Percentiles rank a stretch among this genome's conserved stretches.
phyloP scores from a whole-genome alignment of 176 grass and related monocot species.

The Cenchrus purpureus region DNA sequence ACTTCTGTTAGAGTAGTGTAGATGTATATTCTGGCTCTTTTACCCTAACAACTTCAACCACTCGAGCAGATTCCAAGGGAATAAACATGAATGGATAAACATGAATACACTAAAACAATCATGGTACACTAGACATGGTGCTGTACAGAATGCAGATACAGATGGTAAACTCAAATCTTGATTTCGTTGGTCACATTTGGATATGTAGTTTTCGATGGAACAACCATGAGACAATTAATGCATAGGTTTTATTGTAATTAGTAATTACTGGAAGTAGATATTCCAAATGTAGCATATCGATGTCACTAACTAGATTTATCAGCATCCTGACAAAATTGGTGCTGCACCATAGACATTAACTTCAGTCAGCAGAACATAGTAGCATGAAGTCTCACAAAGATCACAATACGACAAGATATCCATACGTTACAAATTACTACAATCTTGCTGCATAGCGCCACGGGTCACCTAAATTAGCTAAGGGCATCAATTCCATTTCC shows the following conservation, averaged over 20 bases:
- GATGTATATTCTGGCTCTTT: no score
- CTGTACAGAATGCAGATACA: slow-evolving; percentile 1
- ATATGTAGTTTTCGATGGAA: slow-evolving; percentile 1
- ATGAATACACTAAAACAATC: slow-evolving; percentile 34
- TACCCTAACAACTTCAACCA: neutral
- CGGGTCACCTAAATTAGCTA: neutral
- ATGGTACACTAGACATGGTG: neutral
- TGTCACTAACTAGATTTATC: neutral
- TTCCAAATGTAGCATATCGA: slow-evolving; percentile 1
- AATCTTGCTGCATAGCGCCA: neutral
- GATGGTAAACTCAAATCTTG: neutral
- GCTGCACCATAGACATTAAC: neutral
- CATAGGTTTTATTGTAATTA: slow-evolving; percentile 7
- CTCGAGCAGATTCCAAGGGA: slow-evolving; percentile 16
- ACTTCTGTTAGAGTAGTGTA: neutral
- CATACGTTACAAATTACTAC: slow-evolving; percentile 19
- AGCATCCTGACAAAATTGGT: slow-evolving; percentile 1
- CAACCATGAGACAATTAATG: neutral
- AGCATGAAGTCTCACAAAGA: neutral
- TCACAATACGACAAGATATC: neutral
- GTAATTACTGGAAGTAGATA: neutral
- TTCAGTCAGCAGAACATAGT: neutral
- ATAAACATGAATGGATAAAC: slow-evolving; percentile 27
- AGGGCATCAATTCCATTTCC: neutral
- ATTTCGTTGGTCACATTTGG: slow-evolving; percentile 19